Percentiles rank a stretch among this genome's conserved stretches.
These are phyloP conservation scores for Zygosaccharomyces siamensis DNA, from an alignment of 805 yeast species.

Conservation along the genomic window DNA sequence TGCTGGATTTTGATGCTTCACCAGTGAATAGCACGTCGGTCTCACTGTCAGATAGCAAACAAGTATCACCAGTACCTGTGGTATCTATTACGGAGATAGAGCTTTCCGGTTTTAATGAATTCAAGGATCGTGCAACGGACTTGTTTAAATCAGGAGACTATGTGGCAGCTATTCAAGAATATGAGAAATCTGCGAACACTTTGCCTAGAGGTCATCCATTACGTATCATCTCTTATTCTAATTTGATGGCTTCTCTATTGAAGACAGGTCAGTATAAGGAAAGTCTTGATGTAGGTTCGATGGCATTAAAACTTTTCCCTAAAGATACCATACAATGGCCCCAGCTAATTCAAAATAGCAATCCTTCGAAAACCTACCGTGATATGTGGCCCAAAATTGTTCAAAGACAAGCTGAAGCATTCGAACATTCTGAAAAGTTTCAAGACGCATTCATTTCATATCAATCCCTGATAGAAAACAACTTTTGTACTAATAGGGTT, in stretches of 20 bases:
- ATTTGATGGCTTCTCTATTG: slow-evolving; percentile 60
- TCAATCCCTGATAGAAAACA: slow-evolving; percentile 58
- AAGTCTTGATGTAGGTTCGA: slow-evolving; percentile 29
- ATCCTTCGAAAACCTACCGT: slow-evolving; percentile 34
- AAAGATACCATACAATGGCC: slow-evolving; percentile 34
- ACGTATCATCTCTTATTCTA: slow-evolving; percentile 65
- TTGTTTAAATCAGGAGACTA: slow-evolving; percentile 83
- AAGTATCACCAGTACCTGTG: slow-evolving; percentile 1
- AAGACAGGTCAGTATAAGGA: slow-evolving; percentile 63
- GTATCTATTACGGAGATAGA: slow-evolving; percentile 29
- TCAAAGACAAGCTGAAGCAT: slow-evolving; percentile 72
- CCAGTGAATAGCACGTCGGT: neutral
- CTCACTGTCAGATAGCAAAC: neutral
- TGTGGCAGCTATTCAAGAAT: slow-evolving; percentile 55
- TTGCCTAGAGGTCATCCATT: slow-evolving; percentile 63
- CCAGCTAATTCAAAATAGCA: slow-evolving; percentile 41
- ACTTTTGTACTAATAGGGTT: slow-evolving; percentile 55
- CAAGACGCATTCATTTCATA: slow-evolving; percentile 59
- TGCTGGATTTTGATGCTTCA: slow-evolving; percentile 21
- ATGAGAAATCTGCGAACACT: slow-evolving; percentile 49
- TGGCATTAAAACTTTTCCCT: slow-evolving; percentile 35
- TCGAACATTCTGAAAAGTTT: slow-evolving; percentile 73
- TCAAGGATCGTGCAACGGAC: slow-evolving; percentile 52
- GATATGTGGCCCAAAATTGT: slow-evolving; percentile 72
- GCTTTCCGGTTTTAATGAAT: slow-evolving; percentile 39